Conservation (phyloP, 1,284 basidiomycete genomes). For the Microbotryum scabiosae region DNA sequence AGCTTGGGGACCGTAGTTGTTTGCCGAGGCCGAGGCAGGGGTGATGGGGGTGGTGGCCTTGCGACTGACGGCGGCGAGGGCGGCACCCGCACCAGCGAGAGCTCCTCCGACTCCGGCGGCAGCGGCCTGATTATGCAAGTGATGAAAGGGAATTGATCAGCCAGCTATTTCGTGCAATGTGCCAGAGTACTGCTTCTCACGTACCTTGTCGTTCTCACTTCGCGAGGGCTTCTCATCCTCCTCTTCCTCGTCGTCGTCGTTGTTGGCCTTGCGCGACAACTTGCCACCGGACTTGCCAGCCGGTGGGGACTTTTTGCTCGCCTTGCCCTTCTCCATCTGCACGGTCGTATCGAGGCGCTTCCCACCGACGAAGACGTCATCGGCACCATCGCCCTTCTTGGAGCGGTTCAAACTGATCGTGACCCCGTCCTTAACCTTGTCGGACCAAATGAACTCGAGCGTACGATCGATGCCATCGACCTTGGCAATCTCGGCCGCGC, state of each 20-base stretch:
- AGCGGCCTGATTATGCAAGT: neutral
- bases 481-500: constrained; percentile 13
- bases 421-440: constrained; percentile 11
- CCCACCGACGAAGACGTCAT: constrained; percentile 28
- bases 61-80: constrained; percentile 4
- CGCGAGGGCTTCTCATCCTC: too few relatives aligned
- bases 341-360: constrained; percentile 21
- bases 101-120: neutral
- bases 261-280: neutral
- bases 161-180: too few relatives aligned
- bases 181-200: too few relatives aligned
- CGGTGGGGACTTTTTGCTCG: constrained; percentile 5
- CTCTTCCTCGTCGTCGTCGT: neutral
- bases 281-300: neutral
- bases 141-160: neutral
- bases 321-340: constrained; percentile 7
- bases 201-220: too few relatives aligned
- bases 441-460: constrained; percentile 24
- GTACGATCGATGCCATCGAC: constrained; percentile 24
- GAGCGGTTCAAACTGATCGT: constrained; percentile 5
- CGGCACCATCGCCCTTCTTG: constrained; percentile 14
- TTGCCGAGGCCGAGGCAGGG: neutral
- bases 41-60: neutral
- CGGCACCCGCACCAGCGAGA: neutral
- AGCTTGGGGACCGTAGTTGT: neutral